Conservation (phyloP, 208 protist species). For the Porcisia hertigi region DNA sequence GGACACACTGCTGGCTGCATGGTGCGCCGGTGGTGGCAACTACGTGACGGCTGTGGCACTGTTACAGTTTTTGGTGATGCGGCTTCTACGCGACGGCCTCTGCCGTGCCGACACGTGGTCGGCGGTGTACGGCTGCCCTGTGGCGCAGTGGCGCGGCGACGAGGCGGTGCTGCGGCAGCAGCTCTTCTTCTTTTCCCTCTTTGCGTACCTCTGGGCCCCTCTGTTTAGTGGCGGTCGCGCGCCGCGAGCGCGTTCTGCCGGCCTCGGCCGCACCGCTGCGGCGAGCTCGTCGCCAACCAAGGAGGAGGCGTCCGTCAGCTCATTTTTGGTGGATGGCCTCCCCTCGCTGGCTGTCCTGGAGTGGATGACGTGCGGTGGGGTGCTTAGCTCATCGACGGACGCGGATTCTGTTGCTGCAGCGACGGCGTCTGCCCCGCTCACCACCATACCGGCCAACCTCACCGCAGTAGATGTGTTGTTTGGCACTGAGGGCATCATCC, state of each 20-base stretch:
- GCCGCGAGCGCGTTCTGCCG: conserved; percentile 4
- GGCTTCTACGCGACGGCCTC: conserved; percentile 72
- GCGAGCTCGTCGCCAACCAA: not conserved
- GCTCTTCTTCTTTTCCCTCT: conserved; percentile 84
- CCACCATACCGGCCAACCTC: conserved; percentile 21
- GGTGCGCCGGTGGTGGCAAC: conserved; percentile 77
- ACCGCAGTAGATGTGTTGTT: conserved; percentile 35
- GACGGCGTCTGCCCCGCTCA: conserved; percentile 11
- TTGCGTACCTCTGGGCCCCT: conserved; percentile 74
- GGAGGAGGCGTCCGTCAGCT: conserved; percentile 19
- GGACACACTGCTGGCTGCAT: conserved; percentile 52
- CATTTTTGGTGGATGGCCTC: conserved; percentile 35
- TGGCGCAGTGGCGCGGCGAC: conserved; percentile 44
- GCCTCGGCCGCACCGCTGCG: not conserved
- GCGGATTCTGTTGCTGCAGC: conserved; percentile 21
- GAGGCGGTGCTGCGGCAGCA: conserved; percentile 73
- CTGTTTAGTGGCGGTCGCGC: conserved; percentile 63
- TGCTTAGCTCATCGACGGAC: conserved; percentile 5
- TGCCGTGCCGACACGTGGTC: conserved; percentile 69
- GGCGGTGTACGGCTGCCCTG: conserved; percentile 55
- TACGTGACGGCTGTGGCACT: conserved; percentile 67
- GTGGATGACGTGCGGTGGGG: conserved; percentile 64
- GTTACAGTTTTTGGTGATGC: conserved; percentile 80
- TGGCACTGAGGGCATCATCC: conserved; percentile 21
- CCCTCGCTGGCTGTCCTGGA: conserved; percentile 63